Percentiles rank a stretch among this genome's conserved stretches.
phyloP scores from a whole-genome alignment of 352 stramenopile genomes.

The Globisporangium uncinulatum region DNA sequence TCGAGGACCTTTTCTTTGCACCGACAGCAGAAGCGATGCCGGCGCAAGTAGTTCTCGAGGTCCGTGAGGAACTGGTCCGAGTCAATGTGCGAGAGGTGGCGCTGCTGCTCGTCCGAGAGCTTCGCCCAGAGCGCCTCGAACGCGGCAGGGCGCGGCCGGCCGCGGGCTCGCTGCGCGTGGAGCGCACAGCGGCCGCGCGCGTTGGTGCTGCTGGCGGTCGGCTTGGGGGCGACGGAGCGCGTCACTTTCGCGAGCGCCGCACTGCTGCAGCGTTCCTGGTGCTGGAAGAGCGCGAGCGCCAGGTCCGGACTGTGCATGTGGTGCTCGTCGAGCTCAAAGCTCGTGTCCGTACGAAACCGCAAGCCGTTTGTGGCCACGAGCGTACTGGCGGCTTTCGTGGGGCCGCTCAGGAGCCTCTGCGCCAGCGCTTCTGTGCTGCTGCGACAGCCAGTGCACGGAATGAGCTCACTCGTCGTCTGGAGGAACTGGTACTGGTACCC shows the following conservation, averaged over 20 bases:
- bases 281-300: constrained; percentile 67
- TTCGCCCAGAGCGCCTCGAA: constrained; percentile 81
- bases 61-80: constrained; percentile 86
- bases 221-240: constrained; percentile 22
- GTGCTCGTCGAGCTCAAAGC: constrained; percentile 63
- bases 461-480: constrained; percentile 59
- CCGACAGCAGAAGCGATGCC: constrained; percentile 83
- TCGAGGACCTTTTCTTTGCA: constrained; percentile 88
- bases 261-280: constrained; percentile 67
- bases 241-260: constrained; percentile 46
- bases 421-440: constrained; percentile 73
- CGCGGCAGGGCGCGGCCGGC: constrained; percentile 58
- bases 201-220: constrained; percentile 16
- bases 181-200: constrained; percentile 60
- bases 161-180: constrained; percentile 70
- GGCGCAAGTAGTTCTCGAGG: constrained; percentile 75
- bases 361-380: constrained; percentile 48
- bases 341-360: constrained; percentile 47
- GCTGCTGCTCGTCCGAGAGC: constrained; percentile 69
- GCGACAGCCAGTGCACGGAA: constrained; percentile 76
- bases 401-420: constrained; percentile 52
- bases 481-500: constrained; percentile 67
- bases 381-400: not conserved
- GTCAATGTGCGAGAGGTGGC: constrained; percentile 79
- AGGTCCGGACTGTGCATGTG: constrained; percentile 63